Evolutionary conservation across 192 early-diverging fungal genomes (phyloP), one percentile per base, ranked within the genome.

Genomic region (Phlyctochytrium bullatum): DNA sequence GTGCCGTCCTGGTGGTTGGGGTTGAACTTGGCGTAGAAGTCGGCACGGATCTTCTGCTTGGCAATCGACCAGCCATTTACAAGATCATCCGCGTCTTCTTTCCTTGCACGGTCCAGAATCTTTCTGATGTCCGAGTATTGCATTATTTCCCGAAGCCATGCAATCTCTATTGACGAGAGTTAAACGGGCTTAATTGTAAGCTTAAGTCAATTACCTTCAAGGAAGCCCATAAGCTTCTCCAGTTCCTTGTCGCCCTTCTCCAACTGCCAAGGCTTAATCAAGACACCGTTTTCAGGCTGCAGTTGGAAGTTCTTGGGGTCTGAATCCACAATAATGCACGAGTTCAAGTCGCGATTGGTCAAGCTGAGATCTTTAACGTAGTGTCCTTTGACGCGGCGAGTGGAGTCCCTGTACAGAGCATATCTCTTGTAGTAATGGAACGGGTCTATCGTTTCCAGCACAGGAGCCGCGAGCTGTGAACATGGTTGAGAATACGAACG

Each of bases 251-350:
- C 97, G 32, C 80, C 80, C 0, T 89, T 71, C 61, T 92, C 84
- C 27, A 95, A 95, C 68, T 79, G 80, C 91, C 94, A 99, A 60
- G 90, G 88, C 68, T 92, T 89, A 59, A 93, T 76, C 27, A 87
- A 58, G 29, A 99, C 76, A 24, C 87, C 88, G 70, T 98, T 99
- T 70, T 97, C 93, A 16, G 95, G 95, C 74, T 99, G 96, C 67
- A 90, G 78, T 52, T 87, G 73, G 79, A 86, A 92, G n/a, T 88
- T 83, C 40, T 91, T 86, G 2, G 91, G 88, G 73, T 93, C 89
- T 14, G 88, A 90, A 73, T 99, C 97, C 71, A 99, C 86, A 62
- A 96, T 88, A 62, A 99, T 92, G 28, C 94, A 91, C 77, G 92
- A 95, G 65, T 85, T 80, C 62, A 94, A 76, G 79, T 99, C 96